Evolutionary conservation across 2,329 filamentous ascomycete species (phyloP), one percentile per base, ranked within the genome.

Genomic region (Penicillium sp.): DNA sequence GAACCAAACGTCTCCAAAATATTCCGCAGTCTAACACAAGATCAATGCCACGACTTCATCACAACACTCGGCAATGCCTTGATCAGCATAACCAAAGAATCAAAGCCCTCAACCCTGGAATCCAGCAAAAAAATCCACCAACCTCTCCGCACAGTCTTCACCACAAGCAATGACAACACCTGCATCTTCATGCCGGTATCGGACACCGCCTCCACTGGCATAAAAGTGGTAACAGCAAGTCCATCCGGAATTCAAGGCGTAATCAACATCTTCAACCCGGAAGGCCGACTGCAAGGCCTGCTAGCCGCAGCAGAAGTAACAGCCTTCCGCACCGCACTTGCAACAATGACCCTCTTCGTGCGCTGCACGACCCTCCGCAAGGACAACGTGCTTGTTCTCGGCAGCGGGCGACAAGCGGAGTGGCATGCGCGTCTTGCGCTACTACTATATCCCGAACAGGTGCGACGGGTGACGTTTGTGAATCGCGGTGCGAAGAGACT

Each of bases 291-390:
- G 0, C 73, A 84, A 5, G 90, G 87, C 5, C 81, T 93, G 55
- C 76, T 94, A 38, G 88, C 91, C 65, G 89, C 90, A 16, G 83
- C 84, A 58, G 86, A 89, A 45, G 76, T 93, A 33, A 94, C 91
- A 0, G 90, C 88, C 3, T 94, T 93, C 73, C 86, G 91, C 59
- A 94, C 91, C 0, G 88, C 90, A 0, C 78, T 93, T 11, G 85
- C 85, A 1, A 88, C 87, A 4, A 84, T 87, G 53, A 85, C 87
- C 27, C 80, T 91, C 0, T 79, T 91, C 34, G 73, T 76, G 21
- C 83, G 82, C 38, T 74, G 68, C 55, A 50, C 50, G 0, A 56
- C 64, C 8, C 52, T 72, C 3, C 46, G 51, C 6, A 70, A 68
- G 31, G 68, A 67, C n/a, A 70, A 72, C 2, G 62, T 81, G 2